These are phyloP conservation scores for Rutstroemia sp. DNA, from an alignment of 2,329 filamentous ascomycete species.

Conservation along the genomic window DNA sequence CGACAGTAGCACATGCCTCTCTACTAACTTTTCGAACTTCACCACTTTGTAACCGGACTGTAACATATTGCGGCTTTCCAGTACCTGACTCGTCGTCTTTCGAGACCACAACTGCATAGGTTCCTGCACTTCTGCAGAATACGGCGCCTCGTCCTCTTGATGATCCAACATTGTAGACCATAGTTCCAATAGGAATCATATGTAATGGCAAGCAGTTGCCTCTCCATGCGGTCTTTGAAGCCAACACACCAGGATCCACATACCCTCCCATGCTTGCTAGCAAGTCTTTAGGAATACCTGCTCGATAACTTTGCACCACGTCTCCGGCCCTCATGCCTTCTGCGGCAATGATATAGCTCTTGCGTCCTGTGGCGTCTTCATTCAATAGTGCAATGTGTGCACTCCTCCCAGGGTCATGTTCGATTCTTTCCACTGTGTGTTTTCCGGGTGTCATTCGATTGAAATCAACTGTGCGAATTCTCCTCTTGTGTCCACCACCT, in stretches of 20 bases:
- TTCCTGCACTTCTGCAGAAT: slow-evolving; percentile 92
- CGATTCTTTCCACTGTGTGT: slow-evolving; percentile 86
- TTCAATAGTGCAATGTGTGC: slow-evolving; percentile 87
- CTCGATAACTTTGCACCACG: slow-evolving; percentile 82
- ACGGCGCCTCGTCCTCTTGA: slow-evolving; percentile 67
- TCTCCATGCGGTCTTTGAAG: slow-evolving; percentile 85
- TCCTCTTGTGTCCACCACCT: slow-evolving; percentile 84
- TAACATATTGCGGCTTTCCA: slow-evolving; percentile 64
- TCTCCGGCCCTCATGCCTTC: slow-evolving; percentile 92
- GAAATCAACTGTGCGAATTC: slow-evolving; percentile 90
- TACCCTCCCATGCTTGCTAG: slow-evolving; percentile 87
- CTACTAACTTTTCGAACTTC: slow-evolving; percentile 85
- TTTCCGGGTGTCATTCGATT: slow-evolving; percentile 68
- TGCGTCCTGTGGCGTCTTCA: slow-evolving; percentile 62
- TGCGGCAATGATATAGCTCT: slow-evolving; percentile 91
- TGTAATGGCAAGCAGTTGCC: slow-evolving; percentile 93
- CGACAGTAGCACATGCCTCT: slow-evolving; percentile 90
- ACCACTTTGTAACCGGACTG: slow-evolving; percentile 81
- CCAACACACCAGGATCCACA: slow-evolving; percentile 91
- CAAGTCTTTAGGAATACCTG: slow-evolving; percentile 80
- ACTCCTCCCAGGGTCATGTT: slow-evolving; percentile 89
- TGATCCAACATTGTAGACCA: slow-evolving; percentile 84
- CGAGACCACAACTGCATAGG: slow-evolving; percentile 78
- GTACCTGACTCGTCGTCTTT: slow-evolving; percentile 72
- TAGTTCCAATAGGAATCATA: slow-evolving; percentile 92